Evolutionary conservation across 2,329 filamentous ascomycete genomes (phyloP).

Genomic region (Cryoendolithus antarcticus): DNA sequence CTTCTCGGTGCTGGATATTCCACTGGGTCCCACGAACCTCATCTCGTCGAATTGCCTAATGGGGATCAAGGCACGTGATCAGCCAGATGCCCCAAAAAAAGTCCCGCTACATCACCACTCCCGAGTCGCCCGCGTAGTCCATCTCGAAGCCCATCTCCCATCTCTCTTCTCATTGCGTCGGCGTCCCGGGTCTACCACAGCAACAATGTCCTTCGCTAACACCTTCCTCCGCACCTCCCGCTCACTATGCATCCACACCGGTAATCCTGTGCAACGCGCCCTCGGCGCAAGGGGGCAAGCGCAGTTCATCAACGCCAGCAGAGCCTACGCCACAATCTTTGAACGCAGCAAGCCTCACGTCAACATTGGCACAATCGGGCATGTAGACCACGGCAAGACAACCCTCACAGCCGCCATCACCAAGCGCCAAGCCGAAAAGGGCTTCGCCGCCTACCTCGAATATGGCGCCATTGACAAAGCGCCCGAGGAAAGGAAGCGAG

Average conservation of each 20-base stretch:
- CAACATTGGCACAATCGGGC: conserved; percentile 97
- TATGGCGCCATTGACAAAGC: conserved; percentile 99
- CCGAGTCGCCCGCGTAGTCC: no score
- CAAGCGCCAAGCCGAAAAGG: conserved; percentile 93
- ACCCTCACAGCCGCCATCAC: conserved; percentile 98
- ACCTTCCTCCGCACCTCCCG: conserved; percentile 75
- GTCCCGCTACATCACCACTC: no score
- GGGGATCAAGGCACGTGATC: no score
- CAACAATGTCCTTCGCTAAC: conserved; percentile 60
- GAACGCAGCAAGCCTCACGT: conserved; percentile 94
- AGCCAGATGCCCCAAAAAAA: no score
- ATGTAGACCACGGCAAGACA: conserved; percentile 79
- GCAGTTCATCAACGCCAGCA: conserved; percentile 52
- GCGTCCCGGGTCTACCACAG: conserved; percentile 1
- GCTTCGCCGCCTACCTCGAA: conserved; percentile 85
- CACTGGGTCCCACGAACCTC: no score
- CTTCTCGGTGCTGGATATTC: no score
- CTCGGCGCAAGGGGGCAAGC: conserved; percentile 50
- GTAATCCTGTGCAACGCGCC: conserved; percentile 65
- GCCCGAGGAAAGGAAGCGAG: conserved; percentile 97
- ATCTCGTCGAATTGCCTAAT: no score
- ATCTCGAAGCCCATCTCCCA: conserved; percentile 1
- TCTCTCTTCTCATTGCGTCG: conserved; percentile 2
- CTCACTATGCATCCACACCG: conserved; percentile 56
- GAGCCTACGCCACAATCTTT: conserved; percentile 54